Base-by-base conservation (phyloP, 148 eudicot genomes). In the Diospyros lotus region DNA sequence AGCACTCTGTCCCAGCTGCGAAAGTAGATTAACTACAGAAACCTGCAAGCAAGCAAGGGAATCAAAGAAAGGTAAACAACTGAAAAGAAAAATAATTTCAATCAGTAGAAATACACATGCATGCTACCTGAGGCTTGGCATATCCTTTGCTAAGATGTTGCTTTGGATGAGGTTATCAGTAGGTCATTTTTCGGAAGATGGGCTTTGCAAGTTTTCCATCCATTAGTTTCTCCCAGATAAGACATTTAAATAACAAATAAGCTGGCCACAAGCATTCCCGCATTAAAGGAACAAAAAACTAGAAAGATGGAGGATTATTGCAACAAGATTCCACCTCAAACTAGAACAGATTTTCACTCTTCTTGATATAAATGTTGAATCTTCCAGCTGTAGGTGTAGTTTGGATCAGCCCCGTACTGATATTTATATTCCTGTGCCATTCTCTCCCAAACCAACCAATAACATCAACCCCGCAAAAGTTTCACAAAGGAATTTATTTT, bases 11-110 rank as follows among this genome's bases (percentile, higher is more conserved):
- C 67, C 75, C 75, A 39, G 64, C 54, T 40, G 41, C 72, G 40
- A 72, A 64, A 64, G 54, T 71, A 77, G 75, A 77, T 64, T 28
- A 72, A 55, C 39, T 55, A 58, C 5, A 15, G 17, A 45, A 72
- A 73, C 66, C 80, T 54, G 46, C 66, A 48, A 0, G 48, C 46
- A 51, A 55, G 46, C 2, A 71, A 71, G 28, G 18, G 58, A 66
- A 41, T 41, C 4, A 1, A 12, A 6, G 13, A 1, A 73, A 58
- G 39, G 38, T 61, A 4, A 48, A 39, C 39, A 7, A 48, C 9
- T 17, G 40, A 50, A 44, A 73, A 12, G 3, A 62, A 73, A 12
- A 4, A 61, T 39, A 17, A n/a, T 62, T 18, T 39, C 14, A 73
- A 51, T 12, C n/a, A 28, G 12, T 18, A 59, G 45, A 18, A 1